These are phyloP conservation scores for Soucietia sequanensis DNA, from an alignment of 805 yeast species.

Conservation along the genomic window DNA sequence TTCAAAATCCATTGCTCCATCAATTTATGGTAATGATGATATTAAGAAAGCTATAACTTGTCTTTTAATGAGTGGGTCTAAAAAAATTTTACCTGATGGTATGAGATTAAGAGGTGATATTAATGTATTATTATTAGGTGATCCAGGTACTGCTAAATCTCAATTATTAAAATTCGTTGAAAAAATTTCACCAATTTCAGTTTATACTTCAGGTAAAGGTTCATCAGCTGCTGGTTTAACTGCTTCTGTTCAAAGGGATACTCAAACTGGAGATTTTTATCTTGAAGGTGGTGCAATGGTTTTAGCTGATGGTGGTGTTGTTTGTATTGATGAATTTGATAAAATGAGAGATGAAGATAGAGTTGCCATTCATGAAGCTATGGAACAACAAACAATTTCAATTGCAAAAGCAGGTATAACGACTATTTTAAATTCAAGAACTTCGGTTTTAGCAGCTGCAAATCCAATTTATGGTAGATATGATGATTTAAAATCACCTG, in stretches of 20 bases:
- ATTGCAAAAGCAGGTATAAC: slow-evolving; percentile 99
- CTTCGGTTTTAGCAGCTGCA: slow-evolving; percentile 96
- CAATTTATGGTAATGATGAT: slow-evolving; percentile 91
- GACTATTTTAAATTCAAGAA: slow-evolving; percentile 92
- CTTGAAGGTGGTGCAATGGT: slow-evolving; percentile 99
- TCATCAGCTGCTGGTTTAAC: slow-evolving; percentile 99
- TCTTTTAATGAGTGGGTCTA: slow-evolving; percentile 89
- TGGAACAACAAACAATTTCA: slow-evolving; percentile 99
- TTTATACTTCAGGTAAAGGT: slow-evolving; percentile 98
- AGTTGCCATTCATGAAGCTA: slow-evolving; percentile 98
- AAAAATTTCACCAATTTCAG: slow-evolving; percentile 89
- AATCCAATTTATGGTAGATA: slow-evolving; percentile 96
- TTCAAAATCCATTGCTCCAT: slow-evolving; percentile 89
- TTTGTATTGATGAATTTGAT: slow-evolving; percentile 98
- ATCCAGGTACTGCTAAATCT: slow-evolving; percentile 99
- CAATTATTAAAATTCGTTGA: slow-evolving; percentile 94
- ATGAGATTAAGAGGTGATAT: slow-evolving; percentile 97
- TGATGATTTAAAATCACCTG: slow-evolving; percentile 94
- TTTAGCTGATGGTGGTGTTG: slow-evolving; percentile 99
- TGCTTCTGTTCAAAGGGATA: slow-evolving; percentile 94
- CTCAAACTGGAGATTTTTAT: slow-evolving; percentile 84
- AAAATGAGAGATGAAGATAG: slow-evolving; percentile 99
- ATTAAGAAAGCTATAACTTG: slow-evolving; percentile 94
- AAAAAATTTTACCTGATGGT: slow-evolving; percentile 90
- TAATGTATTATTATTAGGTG: slow-evolving; percentile 90